Evolutionary conservation across 2,329 filamentous ascomycete genomes (phyloP), one percentile per base, ranked within the genome.

Genomic region (Verticillium dahliae): DNA sequence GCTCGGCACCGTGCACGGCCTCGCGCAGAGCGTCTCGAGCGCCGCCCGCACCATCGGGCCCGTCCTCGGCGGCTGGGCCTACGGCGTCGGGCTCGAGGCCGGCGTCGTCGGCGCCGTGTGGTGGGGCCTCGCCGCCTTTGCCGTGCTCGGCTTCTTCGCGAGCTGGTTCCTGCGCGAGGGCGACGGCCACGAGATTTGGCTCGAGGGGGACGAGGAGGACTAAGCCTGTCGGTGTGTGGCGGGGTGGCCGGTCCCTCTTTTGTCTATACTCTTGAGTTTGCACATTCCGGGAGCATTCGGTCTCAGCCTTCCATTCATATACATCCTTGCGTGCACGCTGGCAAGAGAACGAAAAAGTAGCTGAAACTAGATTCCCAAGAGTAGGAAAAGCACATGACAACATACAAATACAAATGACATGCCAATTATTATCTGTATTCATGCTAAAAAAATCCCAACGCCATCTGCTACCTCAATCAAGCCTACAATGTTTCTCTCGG

Each of bases 141-240:
- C 83, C 0, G 64, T 83, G 0, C 72, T 76, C 27, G 83, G 81
- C 0, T 71, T 79, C 18, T 62, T 82, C 4, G 79, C 81, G 5
- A 87, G 83, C 60, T 78, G 80, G 66, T 79, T 82, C 62, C 82
- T 89, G 9, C 75, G 74, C 59, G 86, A 89, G 65, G 86, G 86
- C 0, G 76, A 86, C 67, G 87, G 87, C 0, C 85, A 89, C 69
- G 86, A 89, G 70, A 83, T 89, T 56, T 79, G 85, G 77, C 70
- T 89, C 1, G 83, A 87, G 34, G 86, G 85, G 0, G 86, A 89
- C 65, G 80, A 83, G 34, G 81, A 82, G 37, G 69, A 72, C 22
- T 57, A 60, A 41, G 27, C 27, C 27, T 3, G 4, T 27, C 27
- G 27, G 27, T 3, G 1, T 4, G 27, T 27, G 27, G 27, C 27